Evolutionary conservation across 768 basidiomycete species (phyloP).

Genomic region (Podaxis sp.): DNA sequence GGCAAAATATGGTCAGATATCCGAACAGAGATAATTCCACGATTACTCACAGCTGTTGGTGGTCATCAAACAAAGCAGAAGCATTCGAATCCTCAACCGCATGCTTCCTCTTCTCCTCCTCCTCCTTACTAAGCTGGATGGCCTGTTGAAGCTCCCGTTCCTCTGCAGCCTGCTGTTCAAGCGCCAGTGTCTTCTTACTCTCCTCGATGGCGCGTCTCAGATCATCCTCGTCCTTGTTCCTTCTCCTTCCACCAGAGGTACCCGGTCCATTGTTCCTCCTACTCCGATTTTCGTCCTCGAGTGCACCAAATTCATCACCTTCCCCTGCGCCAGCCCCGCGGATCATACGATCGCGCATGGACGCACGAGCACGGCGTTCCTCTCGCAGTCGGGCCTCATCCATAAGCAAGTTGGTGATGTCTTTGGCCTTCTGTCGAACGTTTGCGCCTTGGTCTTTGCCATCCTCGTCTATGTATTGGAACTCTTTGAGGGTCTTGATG

Average conservation of each 20-base stretch:
- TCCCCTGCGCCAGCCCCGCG: constrained; percentile 48
- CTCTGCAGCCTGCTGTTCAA: constrained; percentile 70
- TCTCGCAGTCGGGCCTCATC: constrained; percentile 85
- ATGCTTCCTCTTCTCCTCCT: constrained; percentile 75
- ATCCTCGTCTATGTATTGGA: constrained; percentile 94
- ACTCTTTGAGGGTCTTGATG: constrained; percentile 98
- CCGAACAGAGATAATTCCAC: background rate
- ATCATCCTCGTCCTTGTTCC: constrained; percentile 76
- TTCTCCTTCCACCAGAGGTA: constrained; percentile 25
- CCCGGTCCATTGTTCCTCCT: constrained; percentile 27
- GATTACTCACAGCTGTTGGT: constrained; percentile 66
- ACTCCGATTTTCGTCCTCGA: constrained; percentile 46
- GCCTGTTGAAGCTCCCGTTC: constrained; percentile 86
- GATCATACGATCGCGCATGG: constrained; percentile 95
- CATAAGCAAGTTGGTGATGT: constrained; percentile 90
- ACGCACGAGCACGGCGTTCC: constrained; percentile 79
- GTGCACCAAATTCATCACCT: constrained; percentile 22
- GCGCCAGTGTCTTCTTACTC: constrained; percentile 71
- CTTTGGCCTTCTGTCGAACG: constrained; percentile 95
- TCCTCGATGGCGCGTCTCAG: constrained; percentile 85
- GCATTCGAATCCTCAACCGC: constrained; percentile 75
- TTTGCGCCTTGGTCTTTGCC: constrained; percentile 99
- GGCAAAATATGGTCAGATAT: constrained; percentile 12
- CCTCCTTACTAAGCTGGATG: constrained; percentile 84
- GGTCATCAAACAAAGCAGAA: constrained; percentile 82